Conservation (phyloP, 805 yeast species). For the Candida oleophila region DNA sequence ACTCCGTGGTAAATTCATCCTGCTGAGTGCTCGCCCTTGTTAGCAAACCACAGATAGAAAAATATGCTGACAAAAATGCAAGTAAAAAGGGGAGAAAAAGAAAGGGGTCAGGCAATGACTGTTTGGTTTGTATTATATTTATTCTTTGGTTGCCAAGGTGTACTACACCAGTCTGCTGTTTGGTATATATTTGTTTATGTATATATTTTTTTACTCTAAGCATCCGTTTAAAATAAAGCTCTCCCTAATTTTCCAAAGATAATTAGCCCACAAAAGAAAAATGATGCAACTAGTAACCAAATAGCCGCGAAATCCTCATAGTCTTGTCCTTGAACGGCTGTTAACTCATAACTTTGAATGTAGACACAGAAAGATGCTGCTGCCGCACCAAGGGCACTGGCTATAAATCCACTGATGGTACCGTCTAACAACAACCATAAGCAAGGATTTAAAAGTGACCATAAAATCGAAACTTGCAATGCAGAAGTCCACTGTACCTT, state of each 20-base stretch:
- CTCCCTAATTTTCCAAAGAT: slow-evolving; percentile 72
- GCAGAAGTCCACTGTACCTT: slow-evolving; percentile 68
- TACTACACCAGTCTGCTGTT: neutral
- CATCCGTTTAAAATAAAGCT: slow-evolving; percentile 42
- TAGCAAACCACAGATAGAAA: no score
- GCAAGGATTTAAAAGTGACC: slow-evolving; percentile 62
- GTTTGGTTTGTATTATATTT: no score
- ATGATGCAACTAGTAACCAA: slow-evolving; percentile 57
- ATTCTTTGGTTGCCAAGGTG: no score
- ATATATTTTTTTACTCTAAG: no score
- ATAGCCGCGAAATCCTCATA: slow-evolving; percentile 38
- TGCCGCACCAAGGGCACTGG: slow-evolving; percentile 31
- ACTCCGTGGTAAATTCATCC: no score
- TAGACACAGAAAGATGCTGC: slow-evolving; percentile 32
- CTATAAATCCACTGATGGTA: slow-evolving; percentile 50
- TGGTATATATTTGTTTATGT: no score
- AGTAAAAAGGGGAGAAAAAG: no score
- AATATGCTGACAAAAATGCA: no score
- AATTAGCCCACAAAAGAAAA: slow-evolving; percentile 63
- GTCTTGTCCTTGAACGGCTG: slow-evolving; percentile 13
- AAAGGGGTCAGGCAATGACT: no score
- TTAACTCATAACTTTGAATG: slow-evolving; percentile 23
- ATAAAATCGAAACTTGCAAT: slow-evolving; percentile 61
- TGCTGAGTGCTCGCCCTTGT: no score
- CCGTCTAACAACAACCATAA: slow-evolving; percentile 69